Base-by-base conservation (phyloP, 2,329 filamentous ascomycete genomes). In the Aplosporella prunicola region DNA sequence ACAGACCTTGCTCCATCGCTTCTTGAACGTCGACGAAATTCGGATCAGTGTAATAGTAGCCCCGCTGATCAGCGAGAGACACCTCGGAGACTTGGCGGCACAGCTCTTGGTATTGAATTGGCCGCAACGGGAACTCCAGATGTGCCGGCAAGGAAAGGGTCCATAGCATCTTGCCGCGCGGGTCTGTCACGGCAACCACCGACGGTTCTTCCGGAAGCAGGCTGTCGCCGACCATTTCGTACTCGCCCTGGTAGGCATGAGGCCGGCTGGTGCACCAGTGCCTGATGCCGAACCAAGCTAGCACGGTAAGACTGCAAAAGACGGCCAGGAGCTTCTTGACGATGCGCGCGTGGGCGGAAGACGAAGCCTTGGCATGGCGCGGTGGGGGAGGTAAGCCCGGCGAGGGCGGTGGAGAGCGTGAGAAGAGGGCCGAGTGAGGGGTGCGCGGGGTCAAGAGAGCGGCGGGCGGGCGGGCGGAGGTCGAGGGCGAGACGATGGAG, bases 1-100 rank as follows among this genome's bases (percentile, higher is more conserved):
- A 61, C 11, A 85, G 62, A 1, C 77, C 80, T 24, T 69, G 66
- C 31, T 64, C 60, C 56, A 86, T 74, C 2, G 84, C 84, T 45
- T 87, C 80, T 10, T 67, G 63, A 1, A 91, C 74, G 48, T 93
- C 84, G 32, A 93, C 64, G 49, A 82, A 93, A 44, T 80, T 72
- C 28, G 68, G 66, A 48, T 89, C 82, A 18, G 67, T 59, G 29
- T 73, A 62, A 48, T 82, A 78, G 47, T 82, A 80, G 28, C 62
- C 58, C 40, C 66, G 62, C 47, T 71, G 67, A 46, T 51, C 55
- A 5, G 49, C 48, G 31, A 54, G 44, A 2, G 80, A 72, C 18
- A 84, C 71, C 51, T 83, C 74, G 43, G 69, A 71, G 33, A 80
- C 81, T 47, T 80, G 76, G 18, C 63, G 64, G 52, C 80, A 83